These are phyloP conservation scores for Chaetomiaceae sp. DNA, from an alignment of 2,329 filamentous ascomycete species.

Conservation along the genomic window DNA sequence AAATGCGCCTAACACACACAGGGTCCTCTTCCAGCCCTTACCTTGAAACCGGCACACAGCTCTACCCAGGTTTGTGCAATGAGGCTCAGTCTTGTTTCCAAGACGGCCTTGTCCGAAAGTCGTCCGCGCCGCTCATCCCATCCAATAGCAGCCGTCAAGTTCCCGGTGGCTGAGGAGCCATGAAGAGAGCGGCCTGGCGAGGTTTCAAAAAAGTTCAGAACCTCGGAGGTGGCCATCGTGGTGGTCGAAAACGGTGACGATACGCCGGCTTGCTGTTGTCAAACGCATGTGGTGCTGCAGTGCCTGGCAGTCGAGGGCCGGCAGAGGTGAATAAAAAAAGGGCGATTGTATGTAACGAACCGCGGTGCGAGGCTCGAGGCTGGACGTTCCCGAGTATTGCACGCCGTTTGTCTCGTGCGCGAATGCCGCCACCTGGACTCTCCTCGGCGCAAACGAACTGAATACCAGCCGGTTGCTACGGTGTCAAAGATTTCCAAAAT, in stretches of 20 bases:
- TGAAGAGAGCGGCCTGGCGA: constrained; percentile 38
- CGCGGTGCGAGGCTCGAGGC: neutral
- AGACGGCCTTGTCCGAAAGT: constrained; percentile 21
- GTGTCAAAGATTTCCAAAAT: neutral
- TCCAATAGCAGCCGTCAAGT: constrained; percentile 34
- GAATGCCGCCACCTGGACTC: neutral
- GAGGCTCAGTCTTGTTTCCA: constrained; percentile 35
- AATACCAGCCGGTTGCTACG: neutral
- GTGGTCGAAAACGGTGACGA: constrained; percentile 40
- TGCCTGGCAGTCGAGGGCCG: constrained; percentile 13
- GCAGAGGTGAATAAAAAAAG: constrained; percentile 2
- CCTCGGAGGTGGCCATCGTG: constrained; percentile 53
- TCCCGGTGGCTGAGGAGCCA: constrained; percentile 35
- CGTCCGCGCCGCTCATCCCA: constrained; percentile 35
- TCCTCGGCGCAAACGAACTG: neutral
- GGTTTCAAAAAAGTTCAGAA: constrained; percentile 42
- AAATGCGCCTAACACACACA: neutral
- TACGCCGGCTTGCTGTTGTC: constrained; percentile 38
- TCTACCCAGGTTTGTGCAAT: constrained; percentile 42
- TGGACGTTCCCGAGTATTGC: neutral
- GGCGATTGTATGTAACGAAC: neutral
- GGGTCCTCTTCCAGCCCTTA: constrained; percentile 26
- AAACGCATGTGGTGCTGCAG: constrained; percentile 44
- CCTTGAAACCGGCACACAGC: constrained; percentile 28
- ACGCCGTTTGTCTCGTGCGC: neutral